Evolutionary conservation across 2,329 filamentous ascomycete genomes (phyloP).

Genomic region (Tolypocladium pustulatum): DNA sequence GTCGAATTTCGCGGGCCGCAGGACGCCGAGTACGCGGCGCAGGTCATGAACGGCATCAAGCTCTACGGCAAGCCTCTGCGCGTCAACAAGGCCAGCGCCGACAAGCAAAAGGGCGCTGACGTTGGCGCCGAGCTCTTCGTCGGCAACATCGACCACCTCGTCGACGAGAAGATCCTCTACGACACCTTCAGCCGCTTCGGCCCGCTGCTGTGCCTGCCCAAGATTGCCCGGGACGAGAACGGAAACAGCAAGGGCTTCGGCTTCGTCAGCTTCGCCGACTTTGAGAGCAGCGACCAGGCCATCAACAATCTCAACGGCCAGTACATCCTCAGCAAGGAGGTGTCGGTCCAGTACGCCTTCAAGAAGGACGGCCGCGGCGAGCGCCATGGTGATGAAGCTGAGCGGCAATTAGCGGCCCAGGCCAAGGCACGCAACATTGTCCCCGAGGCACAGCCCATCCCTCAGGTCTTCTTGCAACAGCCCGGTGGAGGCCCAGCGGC

Average conservation of each 20-base stretch:
- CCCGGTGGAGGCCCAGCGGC: conserved; percentile 4
- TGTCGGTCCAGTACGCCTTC: conserved; percentile 95
- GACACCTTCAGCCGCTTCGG: conserved; percentile 92
- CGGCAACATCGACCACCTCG: conserved; percentile 87
- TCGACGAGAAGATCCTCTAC: conserved; percentile 91
- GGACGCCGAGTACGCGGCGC: conserved; percentile 92
- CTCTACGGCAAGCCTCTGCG: conserved; percentile 90
- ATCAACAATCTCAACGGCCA: conserved; percentile 91
- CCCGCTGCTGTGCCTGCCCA: conserved; percentile 71
- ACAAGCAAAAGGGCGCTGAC: conserved; percentile 88
- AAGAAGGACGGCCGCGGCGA: conserved; percentile 99
- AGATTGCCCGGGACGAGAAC: conserved; percentile 83
- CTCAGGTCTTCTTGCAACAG: conserved; percentile 55
- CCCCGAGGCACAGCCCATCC: conserved; percentile 66
- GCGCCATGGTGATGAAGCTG: conserved; percentile 86
- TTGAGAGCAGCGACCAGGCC: conserved; percentile 87
- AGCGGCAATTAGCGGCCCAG: conserved; percentile 81
- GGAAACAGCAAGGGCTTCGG: conserved; percentile 91
- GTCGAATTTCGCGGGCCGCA: conserved; percentile 95
- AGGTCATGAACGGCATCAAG: conserved; percentile 93
- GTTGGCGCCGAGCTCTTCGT: conserved; percentile 96
- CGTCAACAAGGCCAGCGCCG: conserved; percentile 85
- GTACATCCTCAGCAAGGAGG: conserved; percentile 93
- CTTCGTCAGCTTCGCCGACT: conserved; percentile 87
- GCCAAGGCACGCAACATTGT: conserved; percentile 91